phyloP scores from a whole-genome alignment of 192 early-diverging fungal species.

The Anaeromyces robustus region DNA sequence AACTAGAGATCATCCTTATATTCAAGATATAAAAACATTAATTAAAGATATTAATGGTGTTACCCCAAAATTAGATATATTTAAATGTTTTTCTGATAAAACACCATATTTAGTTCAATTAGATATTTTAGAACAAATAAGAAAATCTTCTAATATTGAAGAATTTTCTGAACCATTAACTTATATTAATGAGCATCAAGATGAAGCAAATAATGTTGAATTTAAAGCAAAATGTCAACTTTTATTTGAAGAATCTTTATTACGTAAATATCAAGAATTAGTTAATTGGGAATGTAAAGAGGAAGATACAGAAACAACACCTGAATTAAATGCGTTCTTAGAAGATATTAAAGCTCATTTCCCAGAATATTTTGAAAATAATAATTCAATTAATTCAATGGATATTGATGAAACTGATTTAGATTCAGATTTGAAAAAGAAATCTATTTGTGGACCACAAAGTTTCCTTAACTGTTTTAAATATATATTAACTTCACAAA shows the following conservation, averaged over 20 bases:
- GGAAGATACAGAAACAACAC: neutral
- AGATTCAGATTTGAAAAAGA: neutral
- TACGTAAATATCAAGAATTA: neutral
- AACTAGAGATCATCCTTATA: neutral
- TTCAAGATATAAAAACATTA: neutral
- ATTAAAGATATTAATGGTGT: neutral
- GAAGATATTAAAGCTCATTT: neutral
- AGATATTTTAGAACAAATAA: neutral
- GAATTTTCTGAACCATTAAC: neutral
- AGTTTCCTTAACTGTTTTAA: neutral
- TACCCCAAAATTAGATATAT: neutral
- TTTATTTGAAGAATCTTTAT: neutral
- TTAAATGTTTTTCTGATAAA: neutral
- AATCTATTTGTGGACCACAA: neutral
- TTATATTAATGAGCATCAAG: neutral
- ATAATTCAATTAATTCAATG: neutral
- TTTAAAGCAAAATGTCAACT: neutral
- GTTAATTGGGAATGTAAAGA: neutral
- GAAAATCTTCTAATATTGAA: neutral
- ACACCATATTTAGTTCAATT: neutral
- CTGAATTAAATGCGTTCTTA: neutral
- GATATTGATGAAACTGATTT: neutral
- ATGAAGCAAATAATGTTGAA: neutral
- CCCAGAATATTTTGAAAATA: neutral
- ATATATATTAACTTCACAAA: neutral